Evolutionary conservation across 108 stramenopile genomes (phyloP).

Genomic region (Cyclotella distinguenda): DNA sequence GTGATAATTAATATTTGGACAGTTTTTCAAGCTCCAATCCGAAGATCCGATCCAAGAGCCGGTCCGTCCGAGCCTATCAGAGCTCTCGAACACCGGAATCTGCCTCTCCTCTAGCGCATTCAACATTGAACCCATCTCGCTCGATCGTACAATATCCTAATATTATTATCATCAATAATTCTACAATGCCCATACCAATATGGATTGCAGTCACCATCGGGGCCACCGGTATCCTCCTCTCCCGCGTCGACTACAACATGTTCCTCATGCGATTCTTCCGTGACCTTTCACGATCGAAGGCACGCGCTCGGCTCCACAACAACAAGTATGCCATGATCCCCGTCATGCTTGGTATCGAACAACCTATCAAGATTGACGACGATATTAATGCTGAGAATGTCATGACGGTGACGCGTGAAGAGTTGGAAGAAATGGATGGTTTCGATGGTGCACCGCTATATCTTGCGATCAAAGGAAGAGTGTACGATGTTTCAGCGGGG

Average conservation of each 20-base stretch:
- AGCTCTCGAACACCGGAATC: no score
- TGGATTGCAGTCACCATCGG: constrained; percentile 36
- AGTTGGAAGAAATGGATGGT: constrained; percentile 62
- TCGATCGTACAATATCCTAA: no score
- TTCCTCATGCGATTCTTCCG: constrained; percentile 85
- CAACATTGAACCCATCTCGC: no score
- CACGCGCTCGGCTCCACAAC: constrained; percentile 55
- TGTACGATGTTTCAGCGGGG: constrained; percentile 76
- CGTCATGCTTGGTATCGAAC: constrained; percentile 52
- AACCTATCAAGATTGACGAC: constrained; percentile 44
- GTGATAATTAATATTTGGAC: no score
- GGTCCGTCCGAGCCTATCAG: no score
- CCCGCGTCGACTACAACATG: constrained; percentile 48
- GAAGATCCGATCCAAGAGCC: no score
- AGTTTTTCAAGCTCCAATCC: no score
- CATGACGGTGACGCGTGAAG: constrained; percentile 61
- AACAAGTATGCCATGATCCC: constrained; percentile 54
- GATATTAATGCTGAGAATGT: constrained; percentile 38
- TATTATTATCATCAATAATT: no score
- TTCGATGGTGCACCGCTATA: constrained; percentile 58
- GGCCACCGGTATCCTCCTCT: constrained; percentile 27
- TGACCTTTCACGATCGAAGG: constrained; percentile 69
- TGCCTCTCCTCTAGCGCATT: no score
- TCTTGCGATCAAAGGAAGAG: constrained; percentile 64
- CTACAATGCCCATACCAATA: constrained; percentile 37